These are phyloP conservation scores for Chaetomidium leptoderma DNA, from an alignment of 495 filamentous ascomycete genomes.

Conservation along the genomic window DNA sequence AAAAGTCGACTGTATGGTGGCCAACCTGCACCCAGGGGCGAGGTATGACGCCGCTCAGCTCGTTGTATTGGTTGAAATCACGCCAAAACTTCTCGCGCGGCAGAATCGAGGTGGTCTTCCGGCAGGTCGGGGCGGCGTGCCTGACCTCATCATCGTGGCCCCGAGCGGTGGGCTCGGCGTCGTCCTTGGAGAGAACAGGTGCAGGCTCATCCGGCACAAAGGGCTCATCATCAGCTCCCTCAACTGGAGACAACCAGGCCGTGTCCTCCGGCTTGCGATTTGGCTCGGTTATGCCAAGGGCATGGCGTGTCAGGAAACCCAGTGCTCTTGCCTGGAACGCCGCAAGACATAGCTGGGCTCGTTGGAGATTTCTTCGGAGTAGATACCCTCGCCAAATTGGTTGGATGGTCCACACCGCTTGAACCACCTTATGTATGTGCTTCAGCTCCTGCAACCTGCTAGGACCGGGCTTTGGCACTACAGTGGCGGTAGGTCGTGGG, in stretches of 20 bases:
- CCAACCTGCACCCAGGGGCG: conserved; percentile 27
- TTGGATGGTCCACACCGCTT: not conserved
- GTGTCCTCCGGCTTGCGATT: not conserved
- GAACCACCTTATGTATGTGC: not conserved
- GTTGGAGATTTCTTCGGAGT: not conserved
- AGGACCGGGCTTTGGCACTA: not conserved
- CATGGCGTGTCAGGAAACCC: not conserved
- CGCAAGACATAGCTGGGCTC: not conserved
- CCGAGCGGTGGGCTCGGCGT: not conserved
- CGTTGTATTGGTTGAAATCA: conserved; percentile 26
- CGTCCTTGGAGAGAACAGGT: not conserved
- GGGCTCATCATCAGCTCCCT: not conserved
- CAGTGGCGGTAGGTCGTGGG: not conserved
- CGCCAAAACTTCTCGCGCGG: conserved; percentile 25
- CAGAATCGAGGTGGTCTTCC: not conserved
- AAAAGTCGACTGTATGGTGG: conserved; percentile 27
- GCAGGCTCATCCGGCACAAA: not conserved
- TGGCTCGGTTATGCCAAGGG: not conserved
- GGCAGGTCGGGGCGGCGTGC: not conserved
- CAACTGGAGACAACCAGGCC: not conserved
- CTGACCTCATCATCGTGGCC: not conserved
- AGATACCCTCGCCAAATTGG: not conserved
- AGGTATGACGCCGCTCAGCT: conserved; percentile 2
- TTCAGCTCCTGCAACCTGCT: not conserved
- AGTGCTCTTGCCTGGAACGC: conserved; percentile 1